Base-by-base conservation (phyloP, 805 yeast species). In the Wickerhamiella spandovensis region DNA sequence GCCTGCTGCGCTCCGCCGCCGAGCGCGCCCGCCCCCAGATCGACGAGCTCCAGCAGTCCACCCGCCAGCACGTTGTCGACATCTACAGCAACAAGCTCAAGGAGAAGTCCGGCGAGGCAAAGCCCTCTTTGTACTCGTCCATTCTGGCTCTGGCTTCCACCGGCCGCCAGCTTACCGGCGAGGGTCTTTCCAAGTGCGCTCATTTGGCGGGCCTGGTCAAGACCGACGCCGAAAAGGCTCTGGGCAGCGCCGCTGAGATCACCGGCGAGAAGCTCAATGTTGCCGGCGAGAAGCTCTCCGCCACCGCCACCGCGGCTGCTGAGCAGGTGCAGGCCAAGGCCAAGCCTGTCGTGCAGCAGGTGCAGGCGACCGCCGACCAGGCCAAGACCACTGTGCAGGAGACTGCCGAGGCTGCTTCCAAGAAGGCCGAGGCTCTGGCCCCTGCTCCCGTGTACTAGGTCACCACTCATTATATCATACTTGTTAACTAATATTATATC, bases 11-110 rank as follows among this genome's bases (percentile, higher is more conserved):
- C 45, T 35, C 47, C 15, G 54, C 54, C 1, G 54, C 54, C 3
- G 53, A 50, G 51, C 57, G 59, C 24, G 54, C 55, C 22, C 53
- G 49, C 13, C 59, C 61, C 23, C 50, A 53, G 35, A 46, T 54
- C 17, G 44, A 47, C 15, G 42, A 38, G 24, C 45, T 44, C 4
- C 49, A 48, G 25, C 48, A 35, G 24, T 22, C 42, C 25, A 47
- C 50, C 22, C 43, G 51, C 23, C 24, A 46, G 30, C 51, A 51
- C 38, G 44, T 48, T 17, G 43, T 28, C 44, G 15, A 32, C 28
- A 47, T 55, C 3, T 59, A 56, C 48, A 17, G 10, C 39, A 48
- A 48, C 32, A 52, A 54, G 50, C 52, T 60, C 23, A 49, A 42
- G 43, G 50, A 49, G 49, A 50, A 50, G 46, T 17, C 42, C 17